These are phyloP conservation scores for Talaromyces adpressus DNA, from an alignment of 495 filamentous ascomycete genomes.

Conservation along the genomic window DNA sequence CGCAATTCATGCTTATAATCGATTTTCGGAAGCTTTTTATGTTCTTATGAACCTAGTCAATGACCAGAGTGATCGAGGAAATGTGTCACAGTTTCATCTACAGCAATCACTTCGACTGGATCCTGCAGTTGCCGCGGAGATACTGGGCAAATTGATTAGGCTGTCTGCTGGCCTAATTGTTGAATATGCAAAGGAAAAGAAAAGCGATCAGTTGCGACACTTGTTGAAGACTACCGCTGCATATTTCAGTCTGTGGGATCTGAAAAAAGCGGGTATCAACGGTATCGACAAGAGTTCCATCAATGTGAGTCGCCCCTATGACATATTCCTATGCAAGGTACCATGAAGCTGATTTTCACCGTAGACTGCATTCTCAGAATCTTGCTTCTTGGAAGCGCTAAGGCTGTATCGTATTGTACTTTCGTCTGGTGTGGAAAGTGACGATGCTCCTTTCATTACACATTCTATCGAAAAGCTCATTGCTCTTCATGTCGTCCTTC, in stretches of 20 bases:
- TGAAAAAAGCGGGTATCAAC: conserved; percentile 30
- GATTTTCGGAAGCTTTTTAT: conserved; percentile 32
- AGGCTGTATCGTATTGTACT: conserved; percentile 30
- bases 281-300: conserved; percentile 32
- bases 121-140: conserved; percentile 37
- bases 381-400: conserved; percentile 32
- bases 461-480: conserved; percentile 54
- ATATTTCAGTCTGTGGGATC: conserved; percentile 39
- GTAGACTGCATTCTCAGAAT: conserved; percentile 30
- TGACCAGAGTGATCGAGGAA: conserved; percentile 20
- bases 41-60: conserved; percentile 23
- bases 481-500: conserved; percentile 63
- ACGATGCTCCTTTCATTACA: conserved; percentile 30
- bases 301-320: conserved; percentile 23
- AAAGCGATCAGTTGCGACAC: conserved; percentile 34
- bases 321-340: background rate
- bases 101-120: conserved; percentile 42
- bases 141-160: conserved; percentile 36
- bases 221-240: conserved; percentile 32
- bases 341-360: background rate
- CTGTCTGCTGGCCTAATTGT: conserved; percentile 28
- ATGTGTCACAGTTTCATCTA: conserved; percentile 44
- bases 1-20: conserved; percentile 22
- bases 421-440: conserved; percentile 27
- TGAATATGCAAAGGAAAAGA: conserved; percentile 26